phyloP scores from a whole-genome alignment of 148 eudicot species.

The Rhododendron henanense region DNA sequence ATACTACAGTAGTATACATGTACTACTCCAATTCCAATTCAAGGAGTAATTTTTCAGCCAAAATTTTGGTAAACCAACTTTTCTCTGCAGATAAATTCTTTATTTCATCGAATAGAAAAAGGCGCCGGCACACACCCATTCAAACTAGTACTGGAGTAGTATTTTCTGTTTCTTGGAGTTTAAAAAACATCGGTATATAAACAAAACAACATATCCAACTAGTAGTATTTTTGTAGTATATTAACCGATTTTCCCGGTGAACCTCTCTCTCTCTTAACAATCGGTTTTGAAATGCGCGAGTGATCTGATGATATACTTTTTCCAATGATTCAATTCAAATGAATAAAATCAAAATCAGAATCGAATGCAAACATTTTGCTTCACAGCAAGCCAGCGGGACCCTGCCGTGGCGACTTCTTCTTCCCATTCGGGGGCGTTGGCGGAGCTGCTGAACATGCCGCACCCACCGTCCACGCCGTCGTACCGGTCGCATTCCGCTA shows the following conservation, averaged over 20 bases:
- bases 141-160: neutral
- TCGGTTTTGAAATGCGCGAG: neutral
- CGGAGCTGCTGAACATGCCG: conserved; percentile 11
- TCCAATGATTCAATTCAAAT: neutral
- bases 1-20: too few species aligned
- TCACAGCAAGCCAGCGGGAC: conserved; percentile 34
- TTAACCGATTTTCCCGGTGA: neutral
- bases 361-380: conserved; percentile 57
- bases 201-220: too few species aligned
- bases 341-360: neutral
- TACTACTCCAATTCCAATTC: too few species aligned
- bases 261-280: neutral
- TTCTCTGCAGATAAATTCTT: neutral
- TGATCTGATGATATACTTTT: neutral
- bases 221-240: too few species aligned
- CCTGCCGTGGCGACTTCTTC: conserved; percentile 15
- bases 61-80: neutral
- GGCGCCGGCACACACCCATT: neutral
- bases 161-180: neutral
- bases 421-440: conserved; percentile 1
- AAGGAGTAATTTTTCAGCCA: too few species aligned
- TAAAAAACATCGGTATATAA: too few species aligned
- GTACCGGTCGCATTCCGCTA: neutral
- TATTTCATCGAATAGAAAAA: neutral
- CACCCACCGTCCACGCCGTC: neutral